Percentiles rank a stretch among this genome's conserved stretches.
phyloP scores from a whole-genome alignment of 345 rosid genomes.

The Populus euphratica region DNA sequence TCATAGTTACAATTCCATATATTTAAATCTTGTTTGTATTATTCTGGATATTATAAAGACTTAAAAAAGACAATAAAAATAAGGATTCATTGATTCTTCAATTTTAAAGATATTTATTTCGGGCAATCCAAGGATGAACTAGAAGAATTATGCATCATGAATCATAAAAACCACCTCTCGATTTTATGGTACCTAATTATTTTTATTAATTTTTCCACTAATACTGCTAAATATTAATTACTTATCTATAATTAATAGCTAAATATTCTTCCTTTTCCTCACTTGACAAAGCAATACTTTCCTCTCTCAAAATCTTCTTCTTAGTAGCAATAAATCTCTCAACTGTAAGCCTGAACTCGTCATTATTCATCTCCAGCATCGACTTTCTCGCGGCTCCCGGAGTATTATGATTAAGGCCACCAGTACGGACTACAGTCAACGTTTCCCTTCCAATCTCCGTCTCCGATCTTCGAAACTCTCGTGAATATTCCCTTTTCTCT shows the following conservation, averaged over 20 bases:
- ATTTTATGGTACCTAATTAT: not conserved
- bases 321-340: slow-evolving; percentile 49
- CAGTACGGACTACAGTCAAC: not conserved
- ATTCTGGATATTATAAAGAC: too few relatives aligned
- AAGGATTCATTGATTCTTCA: too few relatives aligned
- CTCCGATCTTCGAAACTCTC: slow-evolving; percentile 33
- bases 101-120: too few relatives aligned
- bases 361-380: slow-evolving; percentile 54
- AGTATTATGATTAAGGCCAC: not conserved
- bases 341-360: slow-evolving; percentile 49
- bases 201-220: not conserved
- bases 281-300: slow-evolving; percentile 18
- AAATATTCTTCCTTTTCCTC: not conserved
- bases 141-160: too few relatives aligned
- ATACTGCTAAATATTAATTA: not conserved
- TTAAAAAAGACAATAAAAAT: too few relatives aligned
- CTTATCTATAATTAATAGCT: not conserved
- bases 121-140: too few relatives aligned
- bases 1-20: not conserved
- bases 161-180: not conserved
- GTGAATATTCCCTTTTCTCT: not conserved
- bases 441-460: slow-evolving; percentile 22
- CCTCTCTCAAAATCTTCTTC: slow-evolving; percentile 39
- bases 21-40: too few relatives aligned
- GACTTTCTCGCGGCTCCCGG: slow-evolving; percentile 19